Base-by-base conservation (phyloP, 371 early-diverging fungal species). In the Apophysomyces sp. region DNA sequence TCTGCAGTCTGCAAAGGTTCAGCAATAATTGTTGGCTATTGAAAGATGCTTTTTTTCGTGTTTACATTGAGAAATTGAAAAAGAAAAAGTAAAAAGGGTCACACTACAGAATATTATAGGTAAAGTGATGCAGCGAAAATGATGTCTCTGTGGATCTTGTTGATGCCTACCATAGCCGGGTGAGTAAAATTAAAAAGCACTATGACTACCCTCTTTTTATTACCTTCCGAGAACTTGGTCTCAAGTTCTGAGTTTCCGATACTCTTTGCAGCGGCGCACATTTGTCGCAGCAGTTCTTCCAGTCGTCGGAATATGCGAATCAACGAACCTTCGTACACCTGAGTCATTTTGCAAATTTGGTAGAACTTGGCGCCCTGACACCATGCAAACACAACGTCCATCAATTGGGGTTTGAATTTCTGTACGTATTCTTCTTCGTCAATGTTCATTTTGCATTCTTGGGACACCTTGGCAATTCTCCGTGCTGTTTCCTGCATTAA, bases 301-400 rank as follows among this genome's bases (percentile, higher is more conserved):
- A 99, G 80, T 54, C 97, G 85, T 58, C 98, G 80, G 80, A 99
- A 96, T 0, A 87, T 84, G 61, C 99, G 89, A 63, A 99, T 98
- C 30, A 99, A 88, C 24, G 91, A 90, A 29, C 99, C 99, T 78
- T 99, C 99, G 82, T 96, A 99, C 2, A 94, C 90, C 29, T 92
- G 91, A 0, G 99, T 98, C 92, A 94, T 93, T 68, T 94, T 90
- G 79, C 98, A 97, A 63, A 99, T 97, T 66, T 97, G 92, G 18
- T 82, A 79, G 78, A 99, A 99, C 64, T 93, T 95, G 39, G 95
- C 92, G 0, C 99, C 99, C 66, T 91, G 80, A 65, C 89, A 87
- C 99, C 99, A 99, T 18, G 94, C 92, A 70, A 89, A 96, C 21
- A 97, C 98, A 13, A 97, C 94, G 67, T 98, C 97, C 99, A 99